Conservation (phyloP, 768 basidiomycete genomes). For the Melanogaster broomeanus region DNA sequence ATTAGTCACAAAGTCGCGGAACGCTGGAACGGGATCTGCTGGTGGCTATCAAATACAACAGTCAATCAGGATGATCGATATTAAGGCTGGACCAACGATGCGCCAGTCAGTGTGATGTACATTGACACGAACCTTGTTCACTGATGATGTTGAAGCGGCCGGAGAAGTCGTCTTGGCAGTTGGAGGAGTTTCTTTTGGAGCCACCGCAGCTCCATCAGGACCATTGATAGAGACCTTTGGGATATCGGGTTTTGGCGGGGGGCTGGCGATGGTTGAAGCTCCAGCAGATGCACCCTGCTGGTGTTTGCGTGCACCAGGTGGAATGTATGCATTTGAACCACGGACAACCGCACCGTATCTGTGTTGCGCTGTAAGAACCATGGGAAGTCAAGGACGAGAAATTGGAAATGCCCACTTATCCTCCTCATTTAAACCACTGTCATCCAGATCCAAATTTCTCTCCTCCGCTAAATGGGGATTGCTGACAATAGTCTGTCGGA, state of each 20-base stretch:
- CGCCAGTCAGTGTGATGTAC: background rate
- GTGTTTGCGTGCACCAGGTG: constrained; percentile 82
- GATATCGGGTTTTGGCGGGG: constrained; percentile 44
- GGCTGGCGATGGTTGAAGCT: constrained; percentile 28
- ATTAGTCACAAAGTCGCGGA: constrained; percentile 89
- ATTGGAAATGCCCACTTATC: constrained; percentile 74
- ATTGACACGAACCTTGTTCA: constrained; percentile 50
- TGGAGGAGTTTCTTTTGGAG: constrained; percentile 44
- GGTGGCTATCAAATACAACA: constrained; percentile 47
- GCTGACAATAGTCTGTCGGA: constrained; percentile 52
- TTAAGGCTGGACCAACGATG: constrained; percentile 1
- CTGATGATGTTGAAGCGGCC: constrained; percentile 46
- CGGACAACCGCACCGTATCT: constrained; percentile 95
- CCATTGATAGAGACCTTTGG: constrained; percentile 79
- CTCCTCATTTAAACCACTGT: constrained; percentile 85
- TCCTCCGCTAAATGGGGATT: constrained; percentile 94
- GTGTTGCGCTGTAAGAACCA: constrained; percentile 19
- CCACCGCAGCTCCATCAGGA: constrained; percentile 63
- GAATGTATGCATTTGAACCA: constrained; percentile 87
- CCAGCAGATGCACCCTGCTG: constrained; percentile 23
- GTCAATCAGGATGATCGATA: constrained; percentile 3
- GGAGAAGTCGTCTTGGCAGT: constrained; percentile 67
- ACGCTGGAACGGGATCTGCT: constrained; percentile 77
- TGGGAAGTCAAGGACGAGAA: constrained; percentile 14
- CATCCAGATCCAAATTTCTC: constrained; percentile 63